These are phyloP conservation scores for Pseudogymnoascus sp. DNA, from an alignment of 2,329 filamentous ascomycete genomes.

Conservation along the genomic window DNA sequence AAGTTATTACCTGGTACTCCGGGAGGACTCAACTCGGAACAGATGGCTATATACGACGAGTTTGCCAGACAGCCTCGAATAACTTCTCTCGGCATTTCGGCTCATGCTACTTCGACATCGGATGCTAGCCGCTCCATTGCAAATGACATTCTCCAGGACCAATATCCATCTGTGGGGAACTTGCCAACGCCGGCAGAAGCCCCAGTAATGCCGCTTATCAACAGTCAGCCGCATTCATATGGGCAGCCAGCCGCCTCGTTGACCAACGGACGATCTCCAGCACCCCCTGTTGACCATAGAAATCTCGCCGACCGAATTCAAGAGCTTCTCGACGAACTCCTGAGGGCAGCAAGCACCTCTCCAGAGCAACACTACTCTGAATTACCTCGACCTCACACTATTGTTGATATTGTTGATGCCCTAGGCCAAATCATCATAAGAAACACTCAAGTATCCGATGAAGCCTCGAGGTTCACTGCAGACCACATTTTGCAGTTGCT, in stretches of 20 bases:
- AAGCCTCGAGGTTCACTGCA: constrained; percentile 51
- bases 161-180: constrained; percentile 49
- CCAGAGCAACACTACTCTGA: constrained; percentile 54
- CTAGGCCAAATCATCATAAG: constrained; percentile 57
- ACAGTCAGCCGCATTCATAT: constrained; percentile 48
- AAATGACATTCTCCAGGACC: constrained; percentile 57
- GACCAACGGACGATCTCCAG: constrained; percentile 46
- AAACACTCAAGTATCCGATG: constrained; percentile 53
- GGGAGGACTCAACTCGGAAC: constrained; percentile 77
- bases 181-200: constrained; percentile 55
- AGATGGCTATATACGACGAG: constrained; percentile 93
- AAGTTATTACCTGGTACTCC: constrained; percentile 63
- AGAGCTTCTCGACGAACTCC: constrained; percentile 51
- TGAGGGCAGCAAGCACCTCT: constrained; percentile 45
- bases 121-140: constrained; percentile 55
- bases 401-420: constrained; percentile 56
- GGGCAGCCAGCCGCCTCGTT: constrained; percentile 43
- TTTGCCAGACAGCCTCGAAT: constrained; percentile 80
- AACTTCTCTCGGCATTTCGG: constrained; percentile 46
- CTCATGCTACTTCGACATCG: constrained; percentile 50
- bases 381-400: constrained; percentile 49
- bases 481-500: constrained; percentile 52
- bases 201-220: constrained; percentile 42
- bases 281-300: constrained; percentile 40
- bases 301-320: constrained; percentile 47